These are phyloP conservation scores for Biscogniauxia sp. DNA, from an alignment of 2,329 filamentous ascomycete species.

Conservation along the genomic window DNA sequence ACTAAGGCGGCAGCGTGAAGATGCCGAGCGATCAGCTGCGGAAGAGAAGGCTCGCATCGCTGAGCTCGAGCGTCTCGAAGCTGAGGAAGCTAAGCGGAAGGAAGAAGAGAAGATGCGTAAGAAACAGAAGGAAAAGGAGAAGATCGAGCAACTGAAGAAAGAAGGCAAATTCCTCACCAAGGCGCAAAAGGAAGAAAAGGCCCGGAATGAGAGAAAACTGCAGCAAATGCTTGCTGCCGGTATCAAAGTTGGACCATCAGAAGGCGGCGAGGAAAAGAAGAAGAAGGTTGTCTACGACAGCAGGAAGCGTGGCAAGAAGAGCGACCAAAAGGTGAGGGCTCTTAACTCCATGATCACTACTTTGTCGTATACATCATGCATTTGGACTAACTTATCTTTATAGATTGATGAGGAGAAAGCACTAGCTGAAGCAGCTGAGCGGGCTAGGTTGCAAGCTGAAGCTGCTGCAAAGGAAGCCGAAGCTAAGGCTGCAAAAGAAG, in stretches of 20 bases:
- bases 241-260: constrained; percentile 66
- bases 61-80: constrained; percentile 61
- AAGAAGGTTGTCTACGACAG: constrained; percentile 74
- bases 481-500: constrained; percentile 56
- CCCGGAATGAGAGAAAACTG: constrained; percentile 72
- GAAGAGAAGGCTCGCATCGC: constrained; percentile 65
- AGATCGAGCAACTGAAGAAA: constrained; percentile 82
- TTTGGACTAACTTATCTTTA: constrained; percentile 12
- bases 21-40: constrained; percentile 53
- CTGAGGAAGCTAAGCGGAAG: constrained; percentile 66
- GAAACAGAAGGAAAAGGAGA: constrained; percentile 85
- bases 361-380: neutral
- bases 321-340: constrained; percentile 49
- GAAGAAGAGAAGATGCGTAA: constrained; percentile 74
- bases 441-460: constrained; percentile 67
- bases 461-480: constrained; percentile 61
- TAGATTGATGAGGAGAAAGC: constrained; percentile 75
- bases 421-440: constrained; percentile 74
- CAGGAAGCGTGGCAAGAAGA: constrained; percentile 68
- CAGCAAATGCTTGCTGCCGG: constrained; percentile 83
- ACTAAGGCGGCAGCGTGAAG: constrained; percentile 63
- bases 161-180: constrained; percentile 85
- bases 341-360: neutral
- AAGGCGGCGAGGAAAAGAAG: constrained; percentile 59
- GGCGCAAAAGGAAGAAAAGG: constrained; percentile 80